Percentiles rank a stretch among this genome's conserved stretches.
phyloP scores from a whole-genome alignment of 768 basidiomycete species.

The Leccinum subgranulosum region DNA sequence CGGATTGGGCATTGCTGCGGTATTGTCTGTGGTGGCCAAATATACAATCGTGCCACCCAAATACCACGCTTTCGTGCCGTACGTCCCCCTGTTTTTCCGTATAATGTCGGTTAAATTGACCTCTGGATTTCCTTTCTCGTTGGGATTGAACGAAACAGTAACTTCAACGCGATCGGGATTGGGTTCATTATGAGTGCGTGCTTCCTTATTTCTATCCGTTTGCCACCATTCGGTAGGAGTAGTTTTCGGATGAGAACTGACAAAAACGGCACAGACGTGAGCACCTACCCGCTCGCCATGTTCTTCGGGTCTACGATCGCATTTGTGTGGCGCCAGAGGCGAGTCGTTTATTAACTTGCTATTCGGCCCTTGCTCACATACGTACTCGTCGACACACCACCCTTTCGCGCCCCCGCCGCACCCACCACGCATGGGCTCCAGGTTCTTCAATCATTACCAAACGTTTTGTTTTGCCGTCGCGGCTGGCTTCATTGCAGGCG shows the following conservation, averaged over 20 bases:
- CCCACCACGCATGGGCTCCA: neutral
- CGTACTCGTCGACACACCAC: neutral
- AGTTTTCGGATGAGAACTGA: neutral
- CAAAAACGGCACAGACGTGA: conserved; percentile 10
- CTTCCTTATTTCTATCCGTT: neutral
- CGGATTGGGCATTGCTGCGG: conserved; percentile 44
- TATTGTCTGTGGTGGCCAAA: conserved; percentile 44
- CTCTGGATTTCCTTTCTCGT: neutral
- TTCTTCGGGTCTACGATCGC: conserved; percentile 24
- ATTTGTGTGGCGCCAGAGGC: conserved; percentile 16
- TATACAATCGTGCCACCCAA: conserved; percentile 21
- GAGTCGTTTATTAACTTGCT: neutral
- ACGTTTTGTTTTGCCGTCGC: conserved; percentile 35
- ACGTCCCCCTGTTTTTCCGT: neutral
- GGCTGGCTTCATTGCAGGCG: conserved; percentile 40
- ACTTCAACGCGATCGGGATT: conserved; percentile 29
- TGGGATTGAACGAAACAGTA: conserved; percentile 5
- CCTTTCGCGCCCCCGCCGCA: neutral
- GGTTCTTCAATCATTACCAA: conserved; percentile 12
- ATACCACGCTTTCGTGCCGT: conserved; percentile 23
- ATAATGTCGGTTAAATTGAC: neutral
- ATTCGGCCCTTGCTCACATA: neutral
- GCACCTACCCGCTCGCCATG: conserved; percentile 25
- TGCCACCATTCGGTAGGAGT: neutral
- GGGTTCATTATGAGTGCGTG: neutral